phyloP scores from a whole-genome alignment of 2,329 filamentous ascomycete species.

The Gaeumannomyces sp. region DNA sequence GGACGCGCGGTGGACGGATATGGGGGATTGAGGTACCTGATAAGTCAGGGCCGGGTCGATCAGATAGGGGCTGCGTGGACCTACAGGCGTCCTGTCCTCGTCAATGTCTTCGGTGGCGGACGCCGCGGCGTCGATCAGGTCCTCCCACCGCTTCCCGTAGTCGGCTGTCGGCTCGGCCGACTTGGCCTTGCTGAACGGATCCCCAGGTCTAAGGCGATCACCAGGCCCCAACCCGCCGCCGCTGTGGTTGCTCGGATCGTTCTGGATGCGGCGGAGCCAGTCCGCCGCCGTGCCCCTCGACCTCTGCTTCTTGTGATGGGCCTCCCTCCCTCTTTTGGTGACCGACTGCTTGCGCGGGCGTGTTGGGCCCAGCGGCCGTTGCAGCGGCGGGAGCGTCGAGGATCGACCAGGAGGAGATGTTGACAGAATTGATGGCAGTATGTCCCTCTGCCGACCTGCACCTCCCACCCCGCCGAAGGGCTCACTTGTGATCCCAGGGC shows the following conservation, averaged over 20 bases:
- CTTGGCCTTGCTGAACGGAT: conserved; percentile 68
- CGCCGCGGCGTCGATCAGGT: conserved; percentile 87
- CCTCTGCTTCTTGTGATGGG: conserved; percentile 74
- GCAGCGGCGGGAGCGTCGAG: conserved; percentile 78
- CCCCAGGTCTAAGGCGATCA: conserved; percentile 57
- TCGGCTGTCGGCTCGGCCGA: conserved; percentile 79
- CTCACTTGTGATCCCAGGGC: conserved; percentile 64
- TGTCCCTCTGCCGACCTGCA: conserved; percentile 58
- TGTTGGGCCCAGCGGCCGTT: conserved; percentile 63
- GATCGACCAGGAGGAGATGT: conserved; percentile 82
- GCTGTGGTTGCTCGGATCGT: conserved; percentile 30
- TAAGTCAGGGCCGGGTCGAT: conserved; percentile 37
- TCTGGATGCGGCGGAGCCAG: conserved; percentile 54
- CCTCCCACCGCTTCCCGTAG: conserved; percentile 90
- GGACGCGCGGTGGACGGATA: conserved; percentile 57
- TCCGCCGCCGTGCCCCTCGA: conserved; percentile 65
- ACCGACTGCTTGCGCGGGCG: conserved; percentile 82
- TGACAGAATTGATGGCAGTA: conserved; percentile 75
- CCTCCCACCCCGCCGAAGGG: conserved; percentile 52
- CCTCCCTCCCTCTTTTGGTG: conserved; percentile 67
- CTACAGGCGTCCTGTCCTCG: conserved; percentile 83
- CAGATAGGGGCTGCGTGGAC: conserved; percentile 33
- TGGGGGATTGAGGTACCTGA: conserved; percentile 59
- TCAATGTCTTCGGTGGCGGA: conserved; percentile 88
- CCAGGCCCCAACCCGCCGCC: conserved; percentile 7